A percentile compares a stretch with the other conserved stretches of the same genome.
phyloP scores from a whole-genome alignment of 495 filamentous ascomycete species.

The Penicillium soppii region DNA sequence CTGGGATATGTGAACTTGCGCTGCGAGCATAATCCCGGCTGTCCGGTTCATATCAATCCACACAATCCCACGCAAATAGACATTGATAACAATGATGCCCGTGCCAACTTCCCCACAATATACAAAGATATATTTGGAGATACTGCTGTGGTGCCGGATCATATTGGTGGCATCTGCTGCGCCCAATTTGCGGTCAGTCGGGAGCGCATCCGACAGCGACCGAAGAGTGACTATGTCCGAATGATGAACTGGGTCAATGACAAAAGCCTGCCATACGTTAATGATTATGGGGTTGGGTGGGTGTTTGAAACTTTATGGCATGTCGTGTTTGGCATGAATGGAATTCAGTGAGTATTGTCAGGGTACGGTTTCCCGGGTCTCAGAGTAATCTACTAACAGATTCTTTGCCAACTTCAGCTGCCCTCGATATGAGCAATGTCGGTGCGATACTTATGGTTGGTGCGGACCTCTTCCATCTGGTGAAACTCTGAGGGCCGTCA shows the following conservation, averaged over 20 bases:
- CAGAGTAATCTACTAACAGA: background rate
- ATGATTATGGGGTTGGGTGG: conserved; percentile 44
- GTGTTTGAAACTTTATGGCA: conserved; percentile 46
- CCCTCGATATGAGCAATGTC: conserved; percentile 42
- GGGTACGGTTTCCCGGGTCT: background rate
- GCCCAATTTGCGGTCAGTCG: conserved; percentile 50
- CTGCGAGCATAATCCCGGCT: conserved; percentile 38
- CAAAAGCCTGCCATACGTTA: conserved; percentile 25
- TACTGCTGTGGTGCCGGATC: conserved; percentile 30
- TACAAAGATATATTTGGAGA: conserved; percentile 33
- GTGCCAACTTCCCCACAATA: conserved; percentile 32
- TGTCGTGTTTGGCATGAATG: conserved; percentile 41
- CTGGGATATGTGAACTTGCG: conserved; percentile 44
- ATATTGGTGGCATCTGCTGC: conserved; percentile 48
- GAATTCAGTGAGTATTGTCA: conserved; percentile 32
- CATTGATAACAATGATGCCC: conserved; percentile 35
- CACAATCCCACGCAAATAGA: conserved; percentile 31
- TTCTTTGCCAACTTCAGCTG: conserved; percentile 20
- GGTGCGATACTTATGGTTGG: conserved; percentile 43
- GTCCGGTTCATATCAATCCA: conserved; percentile 33
- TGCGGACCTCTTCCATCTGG: background rate
- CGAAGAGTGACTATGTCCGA: conserved; percentile 40
- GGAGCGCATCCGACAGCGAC: conserved; percentile 39
- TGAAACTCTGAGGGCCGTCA: background rate
- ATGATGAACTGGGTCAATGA: conserved; percentile 42